Percentiles rank a stretch among this genome's conserved stretches.
These are phyloP conservation scores for Juncus effusus DNA, from an alignment of 176 grass and related monocot genomes.

Conservation along the genomic window DNA sequence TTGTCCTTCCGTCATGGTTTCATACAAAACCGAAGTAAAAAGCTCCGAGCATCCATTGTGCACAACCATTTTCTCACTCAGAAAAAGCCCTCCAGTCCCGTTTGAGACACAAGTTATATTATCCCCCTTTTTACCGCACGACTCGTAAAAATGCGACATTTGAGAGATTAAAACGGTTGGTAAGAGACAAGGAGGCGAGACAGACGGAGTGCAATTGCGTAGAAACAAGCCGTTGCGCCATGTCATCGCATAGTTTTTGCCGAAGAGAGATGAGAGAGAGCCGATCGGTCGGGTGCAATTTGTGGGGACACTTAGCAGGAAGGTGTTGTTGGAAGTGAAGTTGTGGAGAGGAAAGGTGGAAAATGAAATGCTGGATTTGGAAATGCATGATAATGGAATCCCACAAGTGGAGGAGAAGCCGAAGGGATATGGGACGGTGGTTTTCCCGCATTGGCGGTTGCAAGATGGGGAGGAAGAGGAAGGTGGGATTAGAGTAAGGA, in stretches of 20 bases:
- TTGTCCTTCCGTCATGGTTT: neutral
- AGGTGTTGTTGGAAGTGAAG: constrained; percentile 17
- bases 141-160: neutral
- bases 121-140: neutral
- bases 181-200: fast-evolving
- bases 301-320: constrained; percentile 11
- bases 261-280: constrained; percentile 11
- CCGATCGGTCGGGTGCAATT: constrained; percentile 33
- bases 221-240: constrained; percentile 38
- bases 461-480: constrained; percentile 11
- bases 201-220: neutral
- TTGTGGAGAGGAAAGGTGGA: neutral
- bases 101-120: constrained; percentile 28
- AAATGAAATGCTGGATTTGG: neutral
- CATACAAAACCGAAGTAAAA: constrained; percentile 32
- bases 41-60: neutral
- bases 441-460: constrained; percentile 25
- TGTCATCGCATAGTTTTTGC: constrained; percentile 35
- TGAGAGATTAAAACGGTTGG: neutral
- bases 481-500: constrained; percentile 2
- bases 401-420: constrained; percentile 52
- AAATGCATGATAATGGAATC: constrained; percentile 34
- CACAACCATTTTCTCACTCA: neutral
- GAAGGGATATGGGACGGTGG: constrained; percentile 36
- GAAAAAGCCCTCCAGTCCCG: neutral